These are phyloP conservation scores for Leptographium lundbergii DNA, from an alignment of 2,329 filamentous ascomycete species.

Conservation along the genomic window DNA sequence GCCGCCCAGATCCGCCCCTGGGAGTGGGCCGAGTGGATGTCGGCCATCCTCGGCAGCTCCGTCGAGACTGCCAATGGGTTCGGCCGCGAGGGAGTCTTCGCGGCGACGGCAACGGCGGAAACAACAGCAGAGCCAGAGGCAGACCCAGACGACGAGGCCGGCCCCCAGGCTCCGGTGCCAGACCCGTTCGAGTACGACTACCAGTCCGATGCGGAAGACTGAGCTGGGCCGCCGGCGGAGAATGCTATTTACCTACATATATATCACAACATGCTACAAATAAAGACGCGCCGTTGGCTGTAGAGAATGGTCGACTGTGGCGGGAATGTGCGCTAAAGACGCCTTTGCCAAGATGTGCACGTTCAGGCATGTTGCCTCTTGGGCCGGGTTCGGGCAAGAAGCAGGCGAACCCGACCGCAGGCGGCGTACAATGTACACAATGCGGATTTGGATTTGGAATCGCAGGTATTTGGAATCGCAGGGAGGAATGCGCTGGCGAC, in stretches of 20 bases:
- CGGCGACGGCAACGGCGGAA: neutral
- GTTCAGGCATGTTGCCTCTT: no score
- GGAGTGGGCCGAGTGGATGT: conserved; percentile 62
- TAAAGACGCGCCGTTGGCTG: neutral
- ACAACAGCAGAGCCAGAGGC: conserved; percentile 1
- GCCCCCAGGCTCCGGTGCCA: conserved; percentile 15
- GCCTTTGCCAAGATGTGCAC: no score
- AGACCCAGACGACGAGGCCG: conserved; percentile 14
- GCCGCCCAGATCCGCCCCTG: conserved; percentile 47
- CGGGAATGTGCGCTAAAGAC: no score
- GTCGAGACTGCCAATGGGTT: neutral
- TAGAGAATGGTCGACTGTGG: neutral
- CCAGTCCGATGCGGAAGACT: conserved; percentile 15
- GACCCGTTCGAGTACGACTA: conserved; percentile 20
- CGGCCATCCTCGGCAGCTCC: conserved; percentile 19
- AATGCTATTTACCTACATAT: neutral
- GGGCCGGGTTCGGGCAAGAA: no score
- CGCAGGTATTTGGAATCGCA: no score
- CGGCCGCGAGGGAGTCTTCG: neutral
- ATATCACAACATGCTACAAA: no score
- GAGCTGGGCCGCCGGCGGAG: neutral
- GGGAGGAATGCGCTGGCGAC: no score
- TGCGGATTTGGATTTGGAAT: no score
- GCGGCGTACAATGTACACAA: no score
- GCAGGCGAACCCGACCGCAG: no score